Percentiles rank a stretch among this genome's conserved stretches.
These are phyloP conservation scores for Triticum urartu DNA, from an alignment of 176 grass and related monocot genomes.

Conservation along the genomic window DNA sequence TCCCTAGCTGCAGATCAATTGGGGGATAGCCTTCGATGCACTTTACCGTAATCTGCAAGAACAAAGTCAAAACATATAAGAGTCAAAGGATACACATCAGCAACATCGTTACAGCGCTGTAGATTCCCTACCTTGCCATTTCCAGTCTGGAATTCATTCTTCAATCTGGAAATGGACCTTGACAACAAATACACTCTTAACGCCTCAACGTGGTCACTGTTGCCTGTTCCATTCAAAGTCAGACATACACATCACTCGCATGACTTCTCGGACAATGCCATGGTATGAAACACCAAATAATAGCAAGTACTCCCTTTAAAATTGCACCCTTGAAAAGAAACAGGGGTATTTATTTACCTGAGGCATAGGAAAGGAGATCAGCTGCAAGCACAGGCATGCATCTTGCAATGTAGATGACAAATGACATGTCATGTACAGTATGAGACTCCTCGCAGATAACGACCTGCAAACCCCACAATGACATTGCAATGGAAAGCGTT, in stretches of 20 bases:
- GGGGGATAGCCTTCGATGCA: slow-evolving; percentile 61
- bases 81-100: not conserved
- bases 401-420: slow-evolving; percentile 57
- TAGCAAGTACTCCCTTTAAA: not conserved
- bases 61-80: slow-evolving; percentile 12
- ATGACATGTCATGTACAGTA: slow-evolving; percentile 50
- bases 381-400: slow-evolving; percentile 27
- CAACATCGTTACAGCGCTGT: not conserved
- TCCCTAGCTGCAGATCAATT: slow-evolving; percentile 57
- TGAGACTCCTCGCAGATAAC: slow-evolving; percentile 57
- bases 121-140: slow-evolving; percentile 68
- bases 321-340: slow-evolving; percentile 4
- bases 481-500: not conserved
- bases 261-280: not conserved
- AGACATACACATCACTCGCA: not conserved
- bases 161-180: slow-evolving; percentile 71
- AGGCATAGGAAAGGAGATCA: slow-evolving; percentile 55
- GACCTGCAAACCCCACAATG: slow-evolving; percentile 41
- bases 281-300: slow-evolving; percentile 9
- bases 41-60: slow-evolving; percentile 63
- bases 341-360: slow-evolving; percentile 42
- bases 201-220: slow-evolving; percentile 58
- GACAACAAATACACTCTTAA: slow-evolving; percentile 67
- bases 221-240: slow-evolving; percentile 50
- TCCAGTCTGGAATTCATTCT: slow-evolving; percentile 62